Conservation (phyloP, 495 filamentous ascomycete genomes). For the Aspergillus asperescens region DNA sequence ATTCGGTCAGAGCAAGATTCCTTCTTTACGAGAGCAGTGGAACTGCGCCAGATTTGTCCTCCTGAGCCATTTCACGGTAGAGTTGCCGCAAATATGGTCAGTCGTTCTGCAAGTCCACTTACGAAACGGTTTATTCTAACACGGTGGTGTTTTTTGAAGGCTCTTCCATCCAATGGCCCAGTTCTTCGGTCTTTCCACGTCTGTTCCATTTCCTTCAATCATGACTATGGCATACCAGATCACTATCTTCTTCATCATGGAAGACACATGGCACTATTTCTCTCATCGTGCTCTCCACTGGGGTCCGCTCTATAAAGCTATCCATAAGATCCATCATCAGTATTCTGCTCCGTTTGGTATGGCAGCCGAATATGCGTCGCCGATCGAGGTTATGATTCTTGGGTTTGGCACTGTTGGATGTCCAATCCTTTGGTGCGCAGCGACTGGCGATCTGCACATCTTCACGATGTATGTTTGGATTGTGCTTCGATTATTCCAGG, state of each 20-base stretch:
- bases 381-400: constrained; percentile 96
- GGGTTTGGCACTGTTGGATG: constrained; percentile 81
- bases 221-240: constrained; percentile 90
- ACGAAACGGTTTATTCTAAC: not conserved
- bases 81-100: constrained; percentile 94
- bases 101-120: constrained; percentile 7
- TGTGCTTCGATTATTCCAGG: constrained; percentile 86
- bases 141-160: constrained; percentile 28
- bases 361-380: constrained; percentile 95
- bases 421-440: constrained; percentile 78
- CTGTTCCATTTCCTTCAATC: constrained; percentile 80
- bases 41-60: constrained; percentile 88
- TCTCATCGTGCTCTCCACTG: constrained; percentile 91
- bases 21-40: constrained; percentile 87
- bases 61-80: constrained; percentile 90
- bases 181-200: constrained; percentile 81
- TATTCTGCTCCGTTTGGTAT: constrained; percentile 97
- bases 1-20: constrained; percentile 68
- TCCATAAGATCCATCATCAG: constrained; percentile 98
- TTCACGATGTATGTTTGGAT: constrained; percentile 99
- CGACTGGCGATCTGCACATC: constrained; percentile 85
- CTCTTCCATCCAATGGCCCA: constrained; percentile 98
- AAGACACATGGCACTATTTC: constrained; percentile 99
- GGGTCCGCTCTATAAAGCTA: constrained; percentile 85
- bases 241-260: constrained; percentile 87